phyloP scores from a whole-genome alignment of 2,329 filamentous ascomycete species.

The Lecanosticta acicola region DNA sequence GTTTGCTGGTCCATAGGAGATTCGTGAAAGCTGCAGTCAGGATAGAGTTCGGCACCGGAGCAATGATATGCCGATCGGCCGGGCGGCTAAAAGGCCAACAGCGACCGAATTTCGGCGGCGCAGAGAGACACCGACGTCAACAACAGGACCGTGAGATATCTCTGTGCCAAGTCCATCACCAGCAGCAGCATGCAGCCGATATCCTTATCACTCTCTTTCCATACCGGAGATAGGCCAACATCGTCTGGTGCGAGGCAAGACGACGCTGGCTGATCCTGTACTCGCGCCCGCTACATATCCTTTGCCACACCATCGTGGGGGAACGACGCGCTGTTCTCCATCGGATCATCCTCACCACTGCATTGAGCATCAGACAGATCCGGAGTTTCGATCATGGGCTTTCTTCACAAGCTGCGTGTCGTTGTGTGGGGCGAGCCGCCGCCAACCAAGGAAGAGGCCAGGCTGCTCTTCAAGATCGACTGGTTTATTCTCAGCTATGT shows the following conservation, averaged over 20 bases:
- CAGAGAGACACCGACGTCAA: too few species aligned
- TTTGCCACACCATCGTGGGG: too few species aligned
- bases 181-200: background rate
- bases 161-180: too few species aligned
- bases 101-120: too few species aligned
- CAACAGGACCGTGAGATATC: too few species aligned
- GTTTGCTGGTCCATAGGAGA: too few species aligned
- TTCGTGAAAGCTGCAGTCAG: background rate
- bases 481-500: constrained; percentile 35
- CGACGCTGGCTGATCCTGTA: too few species aligned
- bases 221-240: background rate
- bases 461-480: constrained; percentile 28
- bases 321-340: background rate
- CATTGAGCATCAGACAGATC: background rate
- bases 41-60: background rate
- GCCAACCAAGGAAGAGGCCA: constrained; percentile 21
- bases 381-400: constrained; percentile 13
- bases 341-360: too few species aligned
- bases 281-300: too few species aligned
- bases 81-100: background rate
- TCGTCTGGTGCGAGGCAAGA: too few species aligned
- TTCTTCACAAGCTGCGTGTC: constrained; percentile 20
- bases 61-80: background rate
- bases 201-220: background rate
- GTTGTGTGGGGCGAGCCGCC: constrained; percentile 25